Base-by-base conservation (phyloP, 345 rosid species). In the Firmiana major region DNA sequence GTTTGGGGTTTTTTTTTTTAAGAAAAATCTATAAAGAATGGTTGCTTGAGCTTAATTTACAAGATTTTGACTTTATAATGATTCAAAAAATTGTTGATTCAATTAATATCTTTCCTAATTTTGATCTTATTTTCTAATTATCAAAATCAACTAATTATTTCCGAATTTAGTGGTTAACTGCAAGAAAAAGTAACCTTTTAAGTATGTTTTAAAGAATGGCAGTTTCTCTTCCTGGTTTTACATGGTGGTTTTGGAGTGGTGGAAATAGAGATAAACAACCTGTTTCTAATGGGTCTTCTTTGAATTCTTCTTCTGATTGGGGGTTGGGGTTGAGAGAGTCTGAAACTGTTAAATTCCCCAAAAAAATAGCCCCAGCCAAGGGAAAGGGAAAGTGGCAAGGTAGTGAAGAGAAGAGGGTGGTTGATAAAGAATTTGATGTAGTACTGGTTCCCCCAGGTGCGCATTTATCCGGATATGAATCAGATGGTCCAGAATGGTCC, bases 401-500 rank as follows among this genome's bases (percentile, higher is more conserved):
- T 54, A 80, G 76, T 73, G 89, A 86, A 34, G 85, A 84, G 65
- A 82, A 79, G 83, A 85, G 76, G n/a, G 76, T 43, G 63, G 57
- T 77, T 2, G 89, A 83, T 38, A 76, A 78, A 57, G 86, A 86
- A 26, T 81, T 28, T 78, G 94, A 83, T 81, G 75, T 82, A 48
- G 92, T 89, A 28, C 58, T 88, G 66, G 90, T 87, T 34, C 88
- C 91, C 43, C 79, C 92, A 0, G 88, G 86, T 36, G 58, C 82
- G 71, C 77, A 83, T 49, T 67, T 84, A 64, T 85, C 91, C 46
- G 89, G 81, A 5, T 89, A 83, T 48, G 97, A 92, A 76, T 81
- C 80, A 17, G 93, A 87, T 77, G 97, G 86, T 59, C 92, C 93
- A 28, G 95, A 93, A 74, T 93, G 95, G 97, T 93, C 97, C 80